A percentile compares a stretch with the other conserved stretches of the same genome.
Evolutionary conservation across 2,329 filamentous ascomycete species (phyloP).

Genomic region (Emmonsia crescens): DNA sequence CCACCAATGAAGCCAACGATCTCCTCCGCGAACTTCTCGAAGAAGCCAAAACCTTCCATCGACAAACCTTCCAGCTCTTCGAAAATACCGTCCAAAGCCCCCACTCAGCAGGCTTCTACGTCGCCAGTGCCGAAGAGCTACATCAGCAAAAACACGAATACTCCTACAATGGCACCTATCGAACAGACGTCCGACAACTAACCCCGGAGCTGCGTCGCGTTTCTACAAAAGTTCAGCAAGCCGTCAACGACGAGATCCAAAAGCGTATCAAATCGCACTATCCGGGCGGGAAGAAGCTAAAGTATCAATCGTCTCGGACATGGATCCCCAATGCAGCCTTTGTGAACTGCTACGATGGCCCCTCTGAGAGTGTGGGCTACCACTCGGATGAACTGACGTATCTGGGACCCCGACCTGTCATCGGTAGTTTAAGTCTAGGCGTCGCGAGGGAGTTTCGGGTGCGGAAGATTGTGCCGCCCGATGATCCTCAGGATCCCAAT

Average conservation of each 20-base stretch:
- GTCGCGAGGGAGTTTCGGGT: conserved; percentile 91
- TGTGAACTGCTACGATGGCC: conserved; percentile 86
- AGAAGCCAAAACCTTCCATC: conserved; percentile 61
- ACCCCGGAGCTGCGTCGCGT: conserved; percentile 64
- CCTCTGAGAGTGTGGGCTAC: conserved; percentile 73
- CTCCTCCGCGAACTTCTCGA: conserved; percentile 64
- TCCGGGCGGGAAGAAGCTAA: conserved; percentile 60
- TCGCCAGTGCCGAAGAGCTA: conserved; percentile 61
- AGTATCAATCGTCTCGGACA: conserved; percentile 58
- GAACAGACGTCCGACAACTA: conserved; percentile 66
- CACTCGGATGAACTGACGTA: conserved; percentile 92
- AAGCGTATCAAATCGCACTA: conserved; percentile 59
- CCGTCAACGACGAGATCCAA: conserved; percentile 69
- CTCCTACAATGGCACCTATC: conserved; percentile 67
- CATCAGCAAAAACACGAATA: conserved; percentile 65
- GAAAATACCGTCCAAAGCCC: conserved; percentile 76
- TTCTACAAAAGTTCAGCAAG: conserved; percentile 56
- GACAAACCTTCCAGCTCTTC: conserved; percentile 71
- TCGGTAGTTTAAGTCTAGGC: conserved; percentile 80
- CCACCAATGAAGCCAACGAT: conserved; percentile 56
- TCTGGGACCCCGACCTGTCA: conserved; percentile 75
- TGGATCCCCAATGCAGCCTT: conserved; percentile 88
- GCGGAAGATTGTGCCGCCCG: conserved; percentile 56
- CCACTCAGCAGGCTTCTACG: conserved; percentile 75
- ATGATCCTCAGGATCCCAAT: conserved; percentile 37